Percentiles rank a stretch among this genome's conserved stretches.
Evolutionary conservation across 495 filamentous ascomycete genomes (phyloP).

Genomic region (Aspergillus steynii): DNA sequence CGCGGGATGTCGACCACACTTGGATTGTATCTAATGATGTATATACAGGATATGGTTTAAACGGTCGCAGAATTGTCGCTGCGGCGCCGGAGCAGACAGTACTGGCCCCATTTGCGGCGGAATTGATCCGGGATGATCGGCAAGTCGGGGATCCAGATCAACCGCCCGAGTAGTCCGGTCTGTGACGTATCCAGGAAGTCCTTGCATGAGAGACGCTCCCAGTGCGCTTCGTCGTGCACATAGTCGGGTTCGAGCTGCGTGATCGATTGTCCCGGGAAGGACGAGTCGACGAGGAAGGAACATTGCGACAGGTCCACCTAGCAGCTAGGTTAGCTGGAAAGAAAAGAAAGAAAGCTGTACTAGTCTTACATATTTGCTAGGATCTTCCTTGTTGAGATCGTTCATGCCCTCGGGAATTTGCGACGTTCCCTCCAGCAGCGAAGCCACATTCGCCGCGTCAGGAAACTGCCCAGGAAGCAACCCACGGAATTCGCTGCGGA

Average conservation of each 20-base stretch:
- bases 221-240: conserved; percentile 62
- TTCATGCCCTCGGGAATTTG: conserved; percentile 84
- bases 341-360: neutral
- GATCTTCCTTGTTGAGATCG: conserved; percentile 85
- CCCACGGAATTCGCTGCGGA: conserved; percentile 86
- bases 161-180: conserved; percentile 72
- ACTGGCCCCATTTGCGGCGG: conserved; percentile 74
- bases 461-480: conserved; percentile 89
- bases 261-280: conserved; percentile 59
- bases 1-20: too few species aligned
- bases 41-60: too few species aligned
- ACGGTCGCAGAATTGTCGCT: neutral
- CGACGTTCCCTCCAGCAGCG: conserved; percentile 76
- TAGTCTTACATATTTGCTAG: conserved; percentile 74
- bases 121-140: conserved; percentile 66
- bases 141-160: conserved; percentile 81
- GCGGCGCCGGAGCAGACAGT: conserved; percentile 71
- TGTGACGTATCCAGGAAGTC: conserved; percentile 77
- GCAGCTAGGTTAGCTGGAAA: conserved; percentile 15
- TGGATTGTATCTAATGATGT: too few species aligned
- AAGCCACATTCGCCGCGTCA: conserved; percentile 60
- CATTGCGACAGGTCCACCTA: conserved; percentile 72
- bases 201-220: conserved; percentile 73
- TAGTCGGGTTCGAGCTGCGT: conserved; percentile 74
- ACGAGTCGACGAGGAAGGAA: conserved; percentile 84